These are phyloP conservation scores for Gossypium davidsonii DNA, from an alignment of 441 rosid species.

Conservation along the genomic window DNA sequence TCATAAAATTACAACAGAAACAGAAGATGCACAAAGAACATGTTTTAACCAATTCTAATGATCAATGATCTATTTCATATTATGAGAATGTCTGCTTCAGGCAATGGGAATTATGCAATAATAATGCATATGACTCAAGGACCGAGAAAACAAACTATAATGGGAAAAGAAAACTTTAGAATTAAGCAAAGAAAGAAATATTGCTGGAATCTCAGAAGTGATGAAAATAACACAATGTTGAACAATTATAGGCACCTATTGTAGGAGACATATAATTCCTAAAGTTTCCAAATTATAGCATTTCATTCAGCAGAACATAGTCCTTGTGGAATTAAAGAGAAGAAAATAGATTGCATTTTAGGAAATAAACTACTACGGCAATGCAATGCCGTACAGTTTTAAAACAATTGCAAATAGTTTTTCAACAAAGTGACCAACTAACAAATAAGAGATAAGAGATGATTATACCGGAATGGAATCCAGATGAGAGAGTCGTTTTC, in stretches of 20 bases:
- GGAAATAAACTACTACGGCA: background rate
- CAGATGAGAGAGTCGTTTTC: slow-evolving; percentile 78
- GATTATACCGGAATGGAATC: slow-evolving; percentile 76
- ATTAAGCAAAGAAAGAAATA: background rate
- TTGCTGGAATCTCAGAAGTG: background rate
- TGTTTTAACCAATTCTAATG: background rate
- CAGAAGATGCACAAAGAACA: background rate
- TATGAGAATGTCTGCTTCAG: background rate
- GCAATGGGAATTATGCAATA: background rate
- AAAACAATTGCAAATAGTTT: background rate
- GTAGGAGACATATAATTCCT: background rate
- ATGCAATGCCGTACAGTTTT: background rate
- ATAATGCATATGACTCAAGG: background rate
- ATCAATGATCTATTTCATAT: background rate
- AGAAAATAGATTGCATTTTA: background rate
- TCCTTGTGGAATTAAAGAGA: background rate
- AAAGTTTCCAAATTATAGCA: background rate
- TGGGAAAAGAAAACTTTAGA: background rate
- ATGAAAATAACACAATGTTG: background rate
- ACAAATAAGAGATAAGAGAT: slow-evolving; percentile 6
- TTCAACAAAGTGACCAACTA: background rate
- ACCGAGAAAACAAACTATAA: background rate
- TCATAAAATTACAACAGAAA: background rate
- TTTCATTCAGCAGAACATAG: background rate
- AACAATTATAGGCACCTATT: background rate